phyloP scores from a whole-genome alignment of 768 basidiomycete species.

The Lactarius sp. region DNA sequence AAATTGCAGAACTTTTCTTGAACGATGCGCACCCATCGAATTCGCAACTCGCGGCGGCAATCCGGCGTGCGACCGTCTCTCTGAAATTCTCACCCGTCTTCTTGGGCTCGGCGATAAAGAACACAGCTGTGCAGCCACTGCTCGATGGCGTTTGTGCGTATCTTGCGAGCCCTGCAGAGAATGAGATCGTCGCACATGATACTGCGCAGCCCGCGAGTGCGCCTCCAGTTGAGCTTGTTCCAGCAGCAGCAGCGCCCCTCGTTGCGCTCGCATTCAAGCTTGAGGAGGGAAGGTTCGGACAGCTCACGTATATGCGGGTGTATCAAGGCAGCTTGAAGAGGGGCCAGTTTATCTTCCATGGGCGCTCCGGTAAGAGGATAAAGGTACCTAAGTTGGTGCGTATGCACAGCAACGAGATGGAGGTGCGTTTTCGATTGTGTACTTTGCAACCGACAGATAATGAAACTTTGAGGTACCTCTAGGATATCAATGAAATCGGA shows the following conservation, averaged over 20 bases:
- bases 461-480: not conserved
- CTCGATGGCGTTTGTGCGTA: too few relatives aligned
- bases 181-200: too few relatives aligned
- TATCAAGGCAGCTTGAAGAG: constrained; percentile 31
- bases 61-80: too few relatives aligned
- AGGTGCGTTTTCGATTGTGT: constrained; percentile 48
- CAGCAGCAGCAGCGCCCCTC: constrained; percentile 81
- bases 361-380: constrained; percentile 94
- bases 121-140: too few relatives aligned
- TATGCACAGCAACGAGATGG: constrained; percentile 99
- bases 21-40: too few relatives aligned
- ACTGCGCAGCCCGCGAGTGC: constrained; percentile 44
- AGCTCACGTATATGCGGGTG: constrained; percentile 92
- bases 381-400: constrained; percentile 43
- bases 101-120: too few relatives aligned
- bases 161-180: too few relatives aligned
- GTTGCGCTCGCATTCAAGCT: constrained; percentile 97
- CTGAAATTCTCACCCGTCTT: too few relatives aligned
- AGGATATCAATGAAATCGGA: constrained; percentile 91
- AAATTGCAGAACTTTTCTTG: too few relatives aligned
- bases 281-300: constrained; percentile 95
- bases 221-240: constrained; percentile 73
- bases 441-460: not conserved
- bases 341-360: constrained; percentile 58
- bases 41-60: too few relatives aligned